Evolutionary conservation across 345 rosid genomes (phyloP).

Genomic region (Lumnitzera racemosa): DNA sequence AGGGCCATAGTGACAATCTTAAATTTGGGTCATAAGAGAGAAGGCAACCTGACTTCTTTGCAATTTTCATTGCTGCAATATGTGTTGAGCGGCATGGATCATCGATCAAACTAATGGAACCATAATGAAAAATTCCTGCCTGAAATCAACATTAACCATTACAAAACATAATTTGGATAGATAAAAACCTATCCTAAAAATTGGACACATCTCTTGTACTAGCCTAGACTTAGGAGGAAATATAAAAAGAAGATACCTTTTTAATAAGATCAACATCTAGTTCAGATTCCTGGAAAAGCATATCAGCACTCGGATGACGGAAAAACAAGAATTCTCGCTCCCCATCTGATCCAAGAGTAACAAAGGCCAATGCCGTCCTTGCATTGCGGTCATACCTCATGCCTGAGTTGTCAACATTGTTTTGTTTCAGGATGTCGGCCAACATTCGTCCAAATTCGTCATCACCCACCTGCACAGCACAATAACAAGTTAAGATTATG

Average conservation of each 20-base stretch:
- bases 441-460: conserved; percentile 69
- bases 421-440: conserved; percentile 43
- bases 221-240: not conserved
- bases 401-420: conserved; percentile 44
- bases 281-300: conserved; percentile 54
- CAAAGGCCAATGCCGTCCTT: conserved; percentile 61
- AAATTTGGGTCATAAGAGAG: conserved; percentile 64
- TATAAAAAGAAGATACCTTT: conserved; percentile 24
- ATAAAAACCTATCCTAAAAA: not conserved
- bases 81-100: conserved; percentile 66
- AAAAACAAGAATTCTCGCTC: conserved; percentile 64
- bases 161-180: not conserved
- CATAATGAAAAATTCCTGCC: conserved; percentile 58
- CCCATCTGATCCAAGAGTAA: conserved; percentile 46
- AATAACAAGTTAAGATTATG: not conserved
- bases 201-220: too few species aligned
- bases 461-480: conserved; percentile 40
- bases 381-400: conserved; percentile 46
- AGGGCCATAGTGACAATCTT: conserved; percentile 53
- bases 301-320: conserved; percentile 64
- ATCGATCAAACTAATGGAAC: conserved; percentile 61
- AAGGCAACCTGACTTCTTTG: conserved; percentile 46
- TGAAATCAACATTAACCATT: conserved; percentile 12
- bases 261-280: conserved; percentile 39
- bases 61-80: conserved; percentile 49